These are phyloP conservation scores for Rubroboletus pulcherrimus DNA, from an alignment of 768 basidiomycete genomes.

Conservation along the genomic window DNA sequence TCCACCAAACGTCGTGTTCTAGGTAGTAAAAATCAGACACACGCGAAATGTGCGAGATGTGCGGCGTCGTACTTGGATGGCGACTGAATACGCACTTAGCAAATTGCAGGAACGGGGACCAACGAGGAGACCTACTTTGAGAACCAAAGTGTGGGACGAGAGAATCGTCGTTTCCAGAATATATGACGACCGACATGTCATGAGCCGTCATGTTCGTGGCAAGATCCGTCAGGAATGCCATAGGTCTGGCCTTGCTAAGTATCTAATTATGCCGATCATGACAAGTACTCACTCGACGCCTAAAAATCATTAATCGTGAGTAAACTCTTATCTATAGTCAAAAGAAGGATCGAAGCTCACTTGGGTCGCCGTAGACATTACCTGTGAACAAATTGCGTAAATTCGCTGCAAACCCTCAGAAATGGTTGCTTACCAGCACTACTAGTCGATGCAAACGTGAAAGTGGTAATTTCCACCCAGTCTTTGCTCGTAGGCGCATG, in stretches of 20 bases:
- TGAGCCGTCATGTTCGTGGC: slow-evolving; percentile 53
- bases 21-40: neutral
- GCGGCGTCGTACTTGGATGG: slow-evolving; percentile 44
- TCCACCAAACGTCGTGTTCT: slow-evolving; percentile 82
- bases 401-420: neutral
- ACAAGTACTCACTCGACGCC: slow-evolving; percentile 32
- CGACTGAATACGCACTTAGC: slow-evolving; percentile 34
- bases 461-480: slow-evolving; percentile 31
- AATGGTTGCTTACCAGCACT: slow-evolving; percentile 8
- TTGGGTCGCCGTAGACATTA: slow-evolving; percentile 24
- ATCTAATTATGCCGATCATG: neutral
- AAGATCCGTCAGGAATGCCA: slow-evolving; percentile 47
- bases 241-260: slow-evolving; percentile 40
- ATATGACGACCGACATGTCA: slow-evolving; percentile 50
- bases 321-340: neutral
- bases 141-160: slow-evolving; percentile 59
- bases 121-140: slow-evolving; percentile 44
- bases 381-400: slow-evolving; percentile 7
- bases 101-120: neutral
- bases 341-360: slow-evolving; percentile 22
- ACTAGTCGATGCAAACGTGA: slow-evolving; percentile 18
- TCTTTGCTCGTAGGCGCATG: slow-evolving; percentile 28
- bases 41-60: neutral
- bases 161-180: slow-evolving; percentile 66
- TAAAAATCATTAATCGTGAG: slow-evolving; percentile 2